Evolutionary conservation across 768 basidiomycete genomes (phyloP), one percentile per base, ranked within the genome.

Genomic region (Rubroboletus pulcherrimus): DNA sequence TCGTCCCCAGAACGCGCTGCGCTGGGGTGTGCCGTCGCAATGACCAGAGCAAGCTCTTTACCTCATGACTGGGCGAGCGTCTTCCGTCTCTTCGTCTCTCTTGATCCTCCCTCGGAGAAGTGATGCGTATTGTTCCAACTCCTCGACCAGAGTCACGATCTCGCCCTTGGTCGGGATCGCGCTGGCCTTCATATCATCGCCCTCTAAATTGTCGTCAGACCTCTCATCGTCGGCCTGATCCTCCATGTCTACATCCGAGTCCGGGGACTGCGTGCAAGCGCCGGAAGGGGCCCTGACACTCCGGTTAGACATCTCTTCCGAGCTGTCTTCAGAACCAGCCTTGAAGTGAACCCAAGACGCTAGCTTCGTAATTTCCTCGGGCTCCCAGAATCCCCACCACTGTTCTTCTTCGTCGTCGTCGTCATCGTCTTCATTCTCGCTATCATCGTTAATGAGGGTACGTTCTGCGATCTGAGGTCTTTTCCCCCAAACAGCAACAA

Each of bases 371-470:
- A 92, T 83, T 55, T 91, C 87, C 37, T 72, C 72, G 1, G 84
- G 81, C 9, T 87, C 77, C 73, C 77, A 80, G 70, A 91, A 85
- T 12, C 79, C 86, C 87, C 89, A 91, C 90, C 90, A 92, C n/a
- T 72, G 73, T 51, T 84, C 80, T 2, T 63, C 52, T 2, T 42
- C 39, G 3, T 63, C 71, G 11, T 73, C 74, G 5, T 73, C 68
- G 2, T 78, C 78, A 0, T 63, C 60, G 0, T 72, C 56, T 1
- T 67, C 68, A 17, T 54, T 51, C 12, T 71, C 74, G 2, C 66
- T 65, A 17, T 63, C 66, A 6, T 60, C 68, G 7, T 70, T 59
- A 21, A 55, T 47, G 9, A 54, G 48, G 29, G 63, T 69, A 43
- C 69, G 58, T 55, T 71, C 71, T 19, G 66, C 58, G 0, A 55